Evolutionary conservation across 805 yeast genomes (phyloP), one percentile per base, ranked within the genome.

Genomic region (Metschnikowia anglica): DNA sequence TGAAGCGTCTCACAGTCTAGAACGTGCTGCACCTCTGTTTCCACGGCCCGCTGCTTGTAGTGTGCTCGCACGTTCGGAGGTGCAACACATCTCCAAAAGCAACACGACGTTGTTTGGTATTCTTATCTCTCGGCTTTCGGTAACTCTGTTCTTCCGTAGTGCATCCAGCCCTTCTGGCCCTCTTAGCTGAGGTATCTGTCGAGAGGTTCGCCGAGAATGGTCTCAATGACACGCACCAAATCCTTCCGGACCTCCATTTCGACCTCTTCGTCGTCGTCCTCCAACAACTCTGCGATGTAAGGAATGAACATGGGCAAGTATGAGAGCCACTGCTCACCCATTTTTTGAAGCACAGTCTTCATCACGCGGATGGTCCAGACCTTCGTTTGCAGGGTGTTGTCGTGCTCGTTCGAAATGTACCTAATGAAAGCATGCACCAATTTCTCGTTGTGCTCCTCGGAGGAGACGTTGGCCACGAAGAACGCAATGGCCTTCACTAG

Each of bases 261-360:
- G 23, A 93, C 96, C 37, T 77, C 81, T 63, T 93, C 99, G 49
- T 90, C 95, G 47, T 93, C 98, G 60, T 90, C 98, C 60, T 93
- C 99, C 49, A 93, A 73, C 44, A 93, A 69, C 66, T 93, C 99
- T 6, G 98, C 97, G 62, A 93, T 88, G 47, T 88, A 77, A 25
- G 99, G 99, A 49, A 93, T 96, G 54, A 93, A 76, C 60, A 90
- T 97, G 18, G 99, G 99, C 55, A 93, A 73, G 70, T 86, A 75
- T 25, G 84, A 72, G 51, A 93, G 75, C 99, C 98, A 93, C 61
- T 83, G 88, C 56, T 93, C 98, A 42, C 98, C 97, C 55, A 89
- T 84, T 70, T 86, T 86, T 52, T 86, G 85, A 74, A 89, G 93
- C 24, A 93, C 80, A 19, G 81, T 73, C 63, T 87, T 88, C 61